Conservation (phyloP, 2,329 filamentous ascomycete species). For the Penicillium sp. region DNA sequence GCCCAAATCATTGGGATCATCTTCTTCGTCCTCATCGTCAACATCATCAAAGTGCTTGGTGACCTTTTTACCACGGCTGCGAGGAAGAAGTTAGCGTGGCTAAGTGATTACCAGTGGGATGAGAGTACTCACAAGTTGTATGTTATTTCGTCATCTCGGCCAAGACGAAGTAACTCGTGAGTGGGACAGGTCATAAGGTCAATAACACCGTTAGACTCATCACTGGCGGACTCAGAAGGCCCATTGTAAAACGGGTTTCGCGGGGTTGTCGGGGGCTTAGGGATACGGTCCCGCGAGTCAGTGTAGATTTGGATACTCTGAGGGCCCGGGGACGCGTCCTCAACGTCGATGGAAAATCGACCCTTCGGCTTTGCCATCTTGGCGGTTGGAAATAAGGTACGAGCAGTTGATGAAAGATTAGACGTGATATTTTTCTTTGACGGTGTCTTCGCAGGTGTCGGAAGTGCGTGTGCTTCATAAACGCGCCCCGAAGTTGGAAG, state of each 20-base stretch:
- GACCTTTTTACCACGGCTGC: constrained; percentile 62
- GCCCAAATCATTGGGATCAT: constrained; percentile 45
- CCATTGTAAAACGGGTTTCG: constrained; percentile 53
- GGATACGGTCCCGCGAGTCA: constrained; percentile 63
- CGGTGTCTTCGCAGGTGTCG: constrained; percentile 63
- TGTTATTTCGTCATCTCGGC: constrained; percentile 59
- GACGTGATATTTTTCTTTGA: constrained; percentile 51
- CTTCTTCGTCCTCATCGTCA: constrained; percentile 35
- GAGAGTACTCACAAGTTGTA: constrained; percentile 59
- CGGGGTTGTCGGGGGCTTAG: constrained; percentile 50
- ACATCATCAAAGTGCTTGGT: constrained; percentile 55
- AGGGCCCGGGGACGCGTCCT: constrained; percentile 25
- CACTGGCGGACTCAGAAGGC: neutral
- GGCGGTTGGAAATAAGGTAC: constrained; percentile 53
- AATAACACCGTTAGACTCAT: neutral
- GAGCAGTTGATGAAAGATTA: constrained; percentile 50
- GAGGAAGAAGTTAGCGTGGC: constrained; percentile 25
- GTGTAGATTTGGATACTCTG: constrained; percentile 57
- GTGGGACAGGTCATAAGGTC: constrained; percentile 5
- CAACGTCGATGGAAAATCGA: constrained; percentile 47
- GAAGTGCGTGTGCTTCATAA: constrained; percentile 49
- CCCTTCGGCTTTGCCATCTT: constrained; percentile 50
- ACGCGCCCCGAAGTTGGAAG: constrained; percentile 14
- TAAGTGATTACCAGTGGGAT: neutral
- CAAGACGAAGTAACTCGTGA: neutral